Base-by-base conservation (phyloP, 306 rosid genomes). In the Arachis stenosperma region DNA sequence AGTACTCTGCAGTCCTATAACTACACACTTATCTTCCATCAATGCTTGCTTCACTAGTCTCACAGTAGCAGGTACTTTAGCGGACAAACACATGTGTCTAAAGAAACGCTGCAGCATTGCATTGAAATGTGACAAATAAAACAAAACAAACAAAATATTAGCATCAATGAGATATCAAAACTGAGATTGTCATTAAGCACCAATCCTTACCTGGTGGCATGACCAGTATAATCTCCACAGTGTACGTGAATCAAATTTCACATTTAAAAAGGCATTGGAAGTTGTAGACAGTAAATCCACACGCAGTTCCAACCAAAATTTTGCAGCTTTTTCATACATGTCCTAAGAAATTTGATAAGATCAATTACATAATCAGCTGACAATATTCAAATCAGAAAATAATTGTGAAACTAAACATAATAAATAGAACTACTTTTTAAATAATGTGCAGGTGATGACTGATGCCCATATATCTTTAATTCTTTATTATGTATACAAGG, bases 1-100 rank as follows among this genome's bases (percentile, higher is more conserved):
- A 13, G 99, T 94, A 81, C 99, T 94, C 92, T 94, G 99, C 85
- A 94, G 96, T 75, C 99, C 99, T 84, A 94, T 84, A 50, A 94
- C 99, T 71, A 94, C 96, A 87, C 96, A 85, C 60, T 94, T 94
- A 60, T 82, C 91, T 63, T 87, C 87, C 71, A 11, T 66, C 80
- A 94, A 79, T 54, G 99, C 97, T 88, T 89, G 78, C 84, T 91
- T 88, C 9, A 95, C 96, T 65, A 94, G 84, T 81, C 93, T 88
- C 85, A 94, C 91, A 68, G 89, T 66, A 83, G 96, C 96, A 71
- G 99, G 99, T 61, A 94, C 97, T 90, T 94, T 94, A 73, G 99
- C 99, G 54, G 99, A 94, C 97, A 94, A 91, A 70, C 99, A 94
- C 90, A 94, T 70, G 75, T 94, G 97, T 75, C 97, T 90, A 81